Conservation (phyloP, 176 grass and related monocot species). For the Olyra latifolia region DNA sequence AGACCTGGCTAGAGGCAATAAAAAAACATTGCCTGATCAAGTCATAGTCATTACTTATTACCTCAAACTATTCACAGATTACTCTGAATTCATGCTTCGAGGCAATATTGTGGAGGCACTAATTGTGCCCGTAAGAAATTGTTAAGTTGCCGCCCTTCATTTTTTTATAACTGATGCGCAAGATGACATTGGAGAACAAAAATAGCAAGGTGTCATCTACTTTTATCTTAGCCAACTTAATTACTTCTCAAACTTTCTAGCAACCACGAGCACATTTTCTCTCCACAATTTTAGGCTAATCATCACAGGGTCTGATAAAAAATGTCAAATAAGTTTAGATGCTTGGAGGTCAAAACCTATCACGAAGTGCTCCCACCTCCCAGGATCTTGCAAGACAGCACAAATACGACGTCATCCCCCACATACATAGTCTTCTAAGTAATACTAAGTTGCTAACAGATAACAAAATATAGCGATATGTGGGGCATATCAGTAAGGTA, state of each 20-base stretch:
- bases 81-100: background rate
- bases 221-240: background rate
- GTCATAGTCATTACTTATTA: background rate
- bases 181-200: background rate
- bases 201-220: background rate
- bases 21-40: slow-evolving; percentile 12
- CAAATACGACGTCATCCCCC: background rate
- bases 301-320: background rate
- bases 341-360: background rate
- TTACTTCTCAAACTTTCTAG: background rate
- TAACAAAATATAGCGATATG: slow-evolving; percentile 1
- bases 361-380: background rate
- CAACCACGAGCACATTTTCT: background rate
- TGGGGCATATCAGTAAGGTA: background rate
- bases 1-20: background rate
- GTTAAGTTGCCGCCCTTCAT: background rate
- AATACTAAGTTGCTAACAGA: background rate
- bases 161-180: slow-evolving; percentile 13
- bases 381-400: background rate
- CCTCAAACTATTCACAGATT: background rate
- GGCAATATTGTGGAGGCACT: slow-evolving; percentile 12
- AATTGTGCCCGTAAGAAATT: background rate
- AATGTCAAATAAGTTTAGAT: background rate
- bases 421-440: slow-evolving; percentile 1
- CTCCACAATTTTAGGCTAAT: background rate